Percentiles rank a stretch among this genome's conserved stretches.
Conservation (phyloP, 192 early-diverging fungal species). For the Podila epigama region DNA sequence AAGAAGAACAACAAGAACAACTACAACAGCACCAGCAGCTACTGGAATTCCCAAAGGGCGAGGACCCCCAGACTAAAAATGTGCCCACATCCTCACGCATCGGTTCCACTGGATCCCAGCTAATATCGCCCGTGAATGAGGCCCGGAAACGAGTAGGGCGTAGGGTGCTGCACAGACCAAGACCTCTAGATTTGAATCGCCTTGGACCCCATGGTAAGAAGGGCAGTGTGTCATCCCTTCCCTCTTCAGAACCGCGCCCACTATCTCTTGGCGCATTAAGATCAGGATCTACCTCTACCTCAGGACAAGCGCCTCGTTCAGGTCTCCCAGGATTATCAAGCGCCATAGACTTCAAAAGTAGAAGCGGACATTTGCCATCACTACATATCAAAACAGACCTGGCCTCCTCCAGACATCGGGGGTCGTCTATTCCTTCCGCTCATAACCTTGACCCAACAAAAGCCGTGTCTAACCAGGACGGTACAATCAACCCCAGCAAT, state of each 20-base stretch:
- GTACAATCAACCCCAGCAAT: neutral
- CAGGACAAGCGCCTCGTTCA: neutral
- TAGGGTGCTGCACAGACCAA: slow-evolving; percentile 19
- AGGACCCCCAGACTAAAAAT: slow-evolving; percentile 17
- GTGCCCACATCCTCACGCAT: slow-evolving; percentile 19
- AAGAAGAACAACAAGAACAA: neutral
- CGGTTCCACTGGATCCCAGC: slow-evolving; percentile 40
- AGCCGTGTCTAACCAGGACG: neutral
- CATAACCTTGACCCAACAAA: neutral
- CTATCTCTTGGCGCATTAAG: slow-evolving; percentile 1
- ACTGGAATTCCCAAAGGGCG: slow-evolving; percentile 30
- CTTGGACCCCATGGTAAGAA: slow-evolving; percentile 4
- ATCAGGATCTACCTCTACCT: neutral
- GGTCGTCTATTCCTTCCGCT: neutral
- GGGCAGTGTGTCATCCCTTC: neutral
- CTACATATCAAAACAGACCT: slow-evolving; percentile 43
- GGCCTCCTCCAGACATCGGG: neutral
- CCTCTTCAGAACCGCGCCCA: slow-evolving; percentile 2
- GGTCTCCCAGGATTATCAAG: no score
- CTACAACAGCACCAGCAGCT: neutral
- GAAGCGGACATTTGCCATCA: slow-evolving; percentile 12
- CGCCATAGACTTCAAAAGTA: no score
- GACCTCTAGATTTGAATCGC: slow-evolving; percentile 30
- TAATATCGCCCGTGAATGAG: slow-evolving; percentile 31
- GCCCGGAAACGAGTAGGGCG: slow-evolving; percentile 37